Evolutionary conservation across 1,284 basidiomycete genomes (phyloP), one percentile per base, ranked within the genome.

Genomic region (Heterobasidion occidentale): DNA sequence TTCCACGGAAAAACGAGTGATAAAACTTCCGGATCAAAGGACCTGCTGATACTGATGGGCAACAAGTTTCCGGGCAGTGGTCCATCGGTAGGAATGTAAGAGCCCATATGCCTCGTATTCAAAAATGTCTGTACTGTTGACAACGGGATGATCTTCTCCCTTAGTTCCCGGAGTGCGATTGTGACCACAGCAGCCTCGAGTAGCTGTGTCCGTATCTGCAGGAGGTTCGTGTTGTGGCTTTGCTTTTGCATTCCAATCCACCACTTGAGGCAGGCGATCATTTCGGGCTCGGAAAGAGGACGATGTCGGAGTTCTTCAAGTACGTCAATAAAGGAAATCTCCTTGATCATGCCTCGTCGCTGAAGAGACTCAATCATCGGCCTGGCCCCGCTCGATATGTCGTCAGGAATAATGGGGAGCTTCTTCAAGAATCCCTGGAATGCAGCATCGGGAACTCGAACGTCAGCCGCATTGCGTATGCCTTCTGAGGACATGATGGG

Each of bases 241-340:
- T 80, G 76, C 51, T 80, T 77, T 46, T 83, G 82, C 14, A 92
- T 70, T 27, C 72, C 70, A 54, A 88, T 82, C 90, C 94, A 97
- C 96, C 96, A 99, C 57, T 84, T 81, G 61, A 98, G 75, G 68
- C 92, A 95, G 4, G 85, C 85, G 19, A 87, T 69, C 74, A 92
- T 88, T 70, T 98, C 94, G 12, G 76, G 71, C 62, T 92, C 82
- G 0, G 71, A 71, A 17, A 99, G 76, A 1, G 95, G 88, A 12
- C 91, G 77, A 2, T 77, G 70, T 14, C 81, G 79, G 7, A 99
- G 77, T 68, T 97, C 93, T 53, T 77, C 73, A 52, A 98, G 75
- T 17, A 98, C 91, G 67, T 99, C 97, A 17, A 84, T 76, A 64
- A 97, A 91, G 0, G 84, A 83, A 59, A 96, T 88, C n/a, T 88